A percentile compares a stretch with the other conserved stretches of the same genome.
These are phyloP conservation scores for Sarocladiaceae sp. DNA, from an alignment of 2,329 filamentous ascomycete species.

Conservation along the genomic window DNA sequence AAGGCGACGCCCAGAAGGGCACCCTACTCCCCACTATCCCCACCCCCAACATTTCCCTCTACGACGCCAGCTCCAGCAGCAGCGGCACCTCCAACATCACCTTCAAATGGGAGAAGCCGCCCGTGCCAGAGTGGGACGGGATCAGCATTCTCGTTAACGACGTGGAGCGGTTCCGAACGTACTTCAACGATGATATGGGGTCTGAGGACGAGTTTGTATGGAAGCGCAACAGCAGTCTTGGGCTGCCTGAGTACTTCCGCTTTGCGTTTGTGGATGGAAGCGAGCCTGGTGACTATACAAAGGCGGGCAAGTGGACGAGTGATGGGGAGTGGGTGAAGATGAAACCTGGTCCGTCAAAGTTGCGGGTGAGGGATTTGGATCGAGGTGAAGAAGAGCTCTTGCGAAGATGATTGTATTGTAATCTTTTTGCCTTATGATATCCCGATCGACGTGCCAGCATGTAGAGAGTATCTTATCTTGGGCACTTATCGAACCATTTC, in stretches of 20 bases:
- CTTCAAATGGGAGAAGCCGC: constrained; percentile 46
- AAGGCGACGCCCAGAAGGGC: constrained; percentile 58
- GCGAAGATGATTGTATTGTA: background rate
- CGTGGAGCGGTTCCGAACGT: constrained; percentile 72
- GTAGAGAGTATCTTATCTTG: no score
- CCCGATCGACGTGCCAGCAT: no score
- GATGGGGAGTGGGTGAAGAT: constrained; percentile 62
- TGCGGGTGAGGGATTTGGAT: constrained; percentile 15
- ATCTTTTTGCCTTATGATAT: no score
- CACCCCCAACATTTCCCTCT: constrained; percentile 39
- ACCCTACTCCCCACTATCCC: constrained; percentile 53
- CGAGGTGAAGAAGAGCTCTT: constrained; percentile 4
- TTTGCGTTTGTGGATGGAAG: constrained; percentile 69
- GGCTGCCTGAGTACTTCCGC: constrained; percentile 64
- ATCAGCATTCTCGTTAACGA: constrained; percentile 80
- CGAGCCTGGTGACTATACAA: constrained; percentile 62
- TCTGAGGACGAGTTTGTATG: constrained; percentile 47
- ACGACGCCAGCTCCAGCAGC: constrained; percentile 21
- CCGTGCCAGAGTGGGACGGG: constrained; percentile 56
- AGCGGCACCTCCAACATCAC: constrained; percentile 56
- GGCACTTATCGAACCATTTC: no score
- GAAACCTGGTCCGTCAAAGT: constrained; percentile 51
- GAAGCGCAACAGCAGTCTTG: constrained; percentile 40
- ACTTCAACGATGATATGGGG: constrained; percentile 51
- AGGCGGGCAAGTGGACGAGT: constrained; percentile 62